phyloP scores from a whole-genome alignment of 78 protist genomes.

The Dictyostelium purpureum region DNA sequence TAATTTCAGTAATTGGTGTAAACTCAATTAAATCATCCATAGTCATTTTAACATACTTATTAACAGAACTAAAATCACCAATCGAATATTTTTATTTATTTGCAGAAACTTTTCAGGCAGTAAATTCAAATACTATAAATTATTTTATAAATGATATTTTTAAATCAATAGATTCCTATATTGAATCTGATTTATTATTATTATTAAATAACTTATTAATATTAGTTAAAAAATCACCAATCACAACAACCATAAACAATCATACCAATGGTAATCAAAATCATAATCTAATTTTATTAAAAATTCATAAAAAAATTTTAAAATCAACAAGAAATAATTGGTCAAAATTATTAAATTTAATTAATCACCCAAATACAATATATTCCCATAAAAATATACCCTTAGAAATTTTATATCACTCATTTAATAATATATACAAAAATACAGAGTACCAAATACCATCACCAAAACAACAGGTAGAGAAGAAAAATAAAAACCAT shows the following conservation, averaged over 20 bases:
- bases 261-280: too few relatives aligned
- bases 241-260: neutral
- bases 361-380: neutral
- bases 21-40: neutral
- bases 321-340: neutral
- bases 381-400: neutral
- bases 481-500: neutral
- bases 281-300: neutral
- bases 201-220: neutral
- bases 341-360: neutral
- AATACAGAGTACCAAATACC: neutral
- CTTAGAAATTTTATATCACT: neutral
- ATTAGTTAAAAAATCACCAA: neutral
- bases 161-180: conserved; percentile 1
- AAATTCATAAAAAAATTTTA: neutral
- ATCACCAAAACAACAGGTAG: neutral
- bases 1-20: neutral
- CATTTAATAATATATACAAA: neutral
- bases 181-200: neutral
- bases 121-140: neutral
- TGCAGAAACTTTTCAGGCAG: neutral
- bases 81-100: neutral
- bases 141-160: neutral
- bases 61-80: neutral
- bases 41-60: neutral